These are phyloP conservation scores for Triticum turgidum DNA, from an alignment of 176 grass and related monocot species.

Conservation along the genomic window DNA sequence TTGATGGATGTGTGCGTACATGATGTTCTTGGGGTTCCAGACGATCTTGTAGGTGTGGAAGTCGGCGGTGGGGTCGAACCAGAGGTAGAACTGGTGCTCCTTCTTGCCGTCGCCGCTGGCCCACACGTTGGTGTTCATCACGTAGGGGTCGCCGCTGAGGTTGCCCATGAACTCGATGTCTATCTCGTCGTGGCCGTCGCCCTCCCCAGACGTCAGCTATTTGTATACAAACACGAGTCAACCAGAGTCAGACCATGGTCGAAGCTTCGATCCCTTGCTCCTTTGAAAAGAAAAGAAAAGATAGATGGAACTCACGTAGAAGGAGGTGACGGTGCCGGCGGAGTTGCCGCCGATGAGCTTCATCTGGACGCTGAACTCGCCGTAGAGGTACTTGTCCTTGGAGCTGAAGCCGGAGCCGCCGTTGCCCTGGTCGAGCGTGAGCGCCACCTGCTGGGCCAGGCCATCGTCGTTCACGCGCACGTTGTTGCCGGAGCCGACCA, in stretches of 20 bases:
- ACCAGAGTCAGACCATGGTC: background rate
- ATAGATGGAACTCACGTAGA: slow-evolving; percentile 18
- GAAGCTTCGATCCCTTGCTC: no score
- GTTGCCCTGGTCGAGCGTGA: background rate
- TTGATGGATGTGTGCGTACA: background rate
- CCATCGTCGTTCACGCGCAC: slow-evolving; percentile 24
- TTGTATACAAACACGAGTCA: background rate
- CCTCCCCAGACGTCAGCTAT: slow-evolving; percentile 39
- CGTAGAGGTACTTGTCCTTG: slow-evolving; percentile 46
- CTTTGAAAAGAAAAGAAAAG: no score
- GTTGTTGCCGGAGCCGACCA: slow-evolving; percentile 11
- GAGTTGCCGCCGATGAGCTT: slow-evolving; percentile 52
- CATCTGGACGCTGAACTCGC: slow-evolving; percentile 52
- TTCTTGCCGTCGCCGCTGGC: slow-evolving; percentile 45
- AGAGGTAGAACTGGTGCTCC: slow-evolving; percentile 59
- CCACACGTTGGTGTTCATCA: slow-evolving; percentile 61
- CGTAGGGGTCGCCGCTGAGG: background rate
- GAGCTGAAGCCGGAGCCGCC: slow-evolving; percentile 30
- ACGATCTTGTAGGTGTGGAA: slow-evolving; percentile 51
- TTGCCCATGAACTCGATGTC: slow-evolving; percentile 64
- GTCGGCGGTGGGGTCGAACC: slow-evolving; percentile 43
- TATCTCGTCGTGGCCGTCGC: slow-evolving; percentile 41
- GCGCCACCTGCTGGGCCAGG: slow-evolving; percentile 10
- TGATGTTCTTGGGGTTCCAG: slow-evolving; percentile 43
- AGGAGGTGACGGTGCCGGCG: slow-evolving; percentile 49